These are phyloP conservation scores for Cyanidiococcus yangmingshanensis DNA, from an alignment of 23 red algal species.

Conservation along the genomic window DNA sequence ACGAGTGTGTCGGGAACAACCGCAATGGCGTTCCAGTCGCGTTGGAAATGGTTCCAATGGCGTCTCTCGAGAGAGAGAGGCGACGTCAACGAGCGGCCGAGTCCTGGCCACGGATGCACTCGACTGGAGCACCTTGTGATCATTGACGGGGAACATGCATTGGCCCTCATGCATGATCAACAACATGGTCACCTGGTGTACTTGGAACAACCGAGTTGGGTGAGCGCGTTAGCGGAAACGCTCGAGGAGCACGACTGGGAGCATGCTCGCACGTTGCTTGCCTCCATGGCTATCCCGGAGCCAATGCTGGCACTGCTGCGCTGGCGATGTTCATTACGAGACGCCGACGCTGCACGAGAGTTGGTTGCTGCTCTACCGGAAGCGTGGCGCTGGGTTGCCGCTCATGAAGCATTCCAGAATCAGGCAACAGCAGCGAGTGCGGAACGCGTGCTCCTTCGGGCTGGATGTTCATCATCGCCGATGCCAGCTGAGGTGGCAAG, in stretches of 20 bases:
- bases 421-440: not conserved
- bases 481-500: not conserved
- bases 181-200: not conserved
- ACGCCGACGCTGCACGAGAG: not conserved
- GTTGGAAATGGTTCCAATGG: too few relatives aligned
- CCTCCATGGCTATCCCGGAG: not conserved
- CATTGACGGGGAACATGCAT: not conserved
- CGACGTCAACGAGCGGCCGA: too few relatives aligned
- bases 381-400: not conserved
- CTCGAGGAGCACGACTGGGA: not conserved
- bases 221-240: not conserved
- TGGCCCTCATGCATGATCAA: not conserved
- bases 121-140: too few relatives aligned
- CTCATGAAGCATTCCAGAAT: not conserved
- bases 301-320: not conserved
- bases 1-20: too few relatives aligned
- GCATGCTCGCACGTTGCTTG: not conserved
- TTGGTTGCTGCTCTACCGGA: not conserved
- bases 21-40: too few relatives aligned
- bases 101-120: too few relatives aligned
- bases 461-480: not conserved
- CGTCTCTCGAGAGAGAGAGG: too few relatives aligned
- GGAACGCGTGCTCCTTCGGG: not conserved
- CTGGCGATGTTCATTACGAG: not conserved
- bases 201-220: not conserved